A percentile compares a stretch with the other conserved stretches of the same genome.
These are phyloP conservation scores for Heterobasidion irregulare DNA, from an alignment of 1,284 basidiomycete species.

Conservation along the genomic window DNA sequence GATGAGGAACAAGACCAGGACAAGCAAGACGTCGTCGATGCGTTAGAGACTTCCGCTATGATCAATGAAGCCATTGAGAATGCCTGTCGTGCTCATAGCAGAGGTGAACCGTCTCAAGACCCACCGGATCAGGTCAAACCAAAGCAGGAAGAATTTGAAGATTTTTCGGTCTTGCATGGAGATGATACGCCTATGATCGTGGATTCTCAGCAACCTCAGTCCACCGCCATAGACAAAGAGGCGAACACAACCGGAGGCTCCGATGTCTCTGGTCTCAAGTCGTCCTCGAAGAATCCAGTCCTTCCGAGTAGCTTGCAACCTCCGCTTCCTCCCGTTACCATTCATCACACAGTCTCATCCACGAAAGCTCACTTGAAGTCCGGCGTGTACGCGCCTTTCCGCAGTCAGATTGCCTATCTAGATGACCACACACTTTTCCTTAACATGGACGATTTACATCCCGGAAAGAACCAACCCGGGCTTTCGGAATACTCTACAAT, in stretches of 20 bases:
- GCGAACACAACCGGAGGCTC: constrained; percentile 6
- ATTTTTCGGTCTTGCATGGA: constrained; percentile 36
- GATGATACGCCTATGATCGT: constrained; percentile 26
- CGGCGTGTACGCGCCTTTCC: constrained; percentile 42
- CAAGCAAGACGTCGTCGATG: constrained; percentile 45
- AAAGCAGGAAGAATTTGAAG: constrained; percentile 60
- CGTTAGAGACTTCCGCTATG: constrained; percentile 38
- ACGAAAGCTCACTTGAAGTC: constrained; percentile 31
- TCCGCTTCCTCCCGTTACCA: constrained; percentile 11
- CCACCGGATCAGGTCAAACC: constrained; percentile 33
- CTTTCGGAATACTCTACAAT: constrained; percentile 26
- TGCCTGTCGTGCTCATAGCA: constrained; percentile 14
- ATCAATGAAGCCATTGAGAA: constrained; percentile 46
- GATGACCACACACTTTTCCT: constrained; percentile 53
- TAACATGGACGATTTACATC: constrained; percentile 17
- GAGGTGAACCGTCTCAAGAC: constrained; percentile 11
- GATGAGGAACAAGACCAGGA: constrained; percentile 49
- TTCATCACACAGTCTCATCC: constrained; percentile 12
- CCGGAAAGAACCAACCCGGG: constrained; percentile 16
- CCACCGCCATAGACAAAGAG: background rate
- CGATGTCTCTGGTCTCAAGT: background rate
- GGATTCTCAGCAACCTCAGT: constrained; percentile 16
- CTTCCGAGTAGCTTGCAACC: background rate
- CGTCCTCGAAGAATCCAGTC: background rate
- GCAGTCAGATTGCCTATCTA: constrained; percentile 52